Conservation (phyloP, 1,139 yeast species). For the Candida smagusa region DNA sequence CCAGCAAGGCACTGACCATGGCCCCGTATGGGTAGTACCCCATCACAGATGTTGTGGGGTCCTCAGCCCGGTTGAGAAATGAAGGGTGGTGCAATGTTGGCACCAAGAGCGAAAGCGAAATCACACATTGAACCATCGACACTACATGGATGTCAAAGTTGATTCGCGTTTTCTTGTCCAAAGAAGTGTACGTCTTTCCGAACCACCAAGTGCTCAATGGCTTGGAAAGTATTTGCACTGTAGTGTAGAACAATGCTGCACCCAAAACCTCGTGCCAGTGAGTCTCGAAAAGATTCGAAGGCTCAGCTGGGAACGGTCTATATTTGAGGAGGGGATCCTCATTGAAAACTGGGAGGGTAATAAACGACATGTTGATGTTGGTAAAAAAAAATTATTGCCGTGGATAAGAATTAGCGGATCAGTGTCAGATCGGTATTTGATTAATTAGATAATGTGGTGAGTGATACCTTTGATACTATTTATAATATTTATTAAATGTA, state of each 20-base stretch:
- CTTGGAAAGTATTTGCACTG: conserved; percentile 43
- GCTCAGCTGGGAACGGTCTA: conserved; percentile 45
- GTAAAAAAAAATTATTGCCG: background rate
- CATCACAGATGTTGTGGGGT: conserved; percentile 47
- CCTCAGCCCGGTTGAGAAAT: conserved; percentile 40
- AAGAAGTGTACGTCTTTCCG: conserved; percentile 46
- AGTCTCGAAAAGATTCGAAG: conserved; percentile 23
- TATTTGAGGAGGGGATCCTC: conserved; percentile 44
- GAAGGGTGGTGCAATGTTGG: conserved; percentile 59
- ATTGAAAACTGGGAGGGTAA: conserved; percentile 24
- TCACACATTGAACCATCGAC: conserved; percentile 74
- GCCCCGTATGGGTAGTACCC: conserved; percentile 75
- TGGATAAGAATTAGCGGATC: too few relatives aligned
- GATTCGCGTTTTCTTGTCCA: conserved; percentile 46
- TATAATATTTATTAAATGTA: too few relatives aligned
- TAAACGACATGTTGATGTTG: conserved; percentile 5
- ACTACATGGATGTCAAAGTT: conserved; percentile 90
- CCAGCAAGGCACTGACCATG: conserved; percentile 65
- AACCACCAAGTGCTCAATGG: conserved; percentile 27
- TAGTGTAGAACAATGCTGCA: conserved; percentile 37
- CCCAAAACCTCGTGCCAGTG: conserved; percentile 56
- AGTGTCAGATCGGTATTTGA: too few relatives aligned
- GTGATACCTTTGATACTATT: too few relatives aligned
- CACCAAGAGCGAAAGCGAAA: conserved; percentile 51
- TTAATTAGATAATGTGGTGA: too few relatives aligned